These are phyloP conservation scores for Pontederia crassipes DNA, from an alignment of 176 grass and related monocot genomes.

Conservation along the genomic window DNA sequence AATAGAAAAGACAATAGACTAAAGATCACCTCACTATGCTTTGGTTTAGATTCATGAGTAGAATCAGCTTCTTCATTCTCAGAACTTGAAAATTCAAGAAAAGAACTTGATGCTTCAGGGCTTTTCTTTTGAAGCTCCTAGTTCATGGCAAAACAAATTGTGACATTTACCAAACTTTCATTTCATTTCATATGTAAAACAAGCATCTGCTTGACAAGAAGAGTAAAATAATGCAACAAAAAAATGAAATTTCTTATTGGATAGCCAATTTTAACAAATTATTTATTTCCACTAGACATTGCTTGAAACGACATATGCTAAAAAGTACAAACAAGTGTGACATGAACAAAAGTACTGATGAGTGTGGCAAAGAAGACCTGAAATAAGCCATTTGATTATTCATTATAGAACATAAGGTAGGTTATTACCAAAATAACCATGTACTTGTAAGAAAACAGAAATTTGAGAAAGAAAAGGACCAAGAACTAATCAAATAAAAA, in stretches of 20 bases:
- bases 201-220: neutral
- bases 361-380: no score
- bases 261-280: neutral
- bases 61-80: constrained; percentile 51
- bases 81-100: constrained; percentile 55
- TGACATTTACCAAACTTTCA: constrained; percentile 1
- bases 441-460: no score
- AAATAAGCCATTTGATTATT: no score
- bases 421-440: no score
- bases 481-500: no score
- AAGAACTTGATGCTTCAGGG: constrained; percentile 47
- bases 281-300: neutral
- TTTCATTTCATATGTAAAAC: constrained; percentile 1
- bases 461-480: no score
- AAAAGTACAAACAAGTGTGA: no score
- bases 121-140: constrained; percentile 45
- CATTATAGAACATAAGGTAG: no score
- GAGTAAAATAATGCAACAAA: neutral
- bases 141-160: constrained; percentile 22
- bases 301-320: no score
- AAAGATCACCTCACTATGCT: constrained; percentile 36
- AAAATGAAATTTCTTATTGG: neutral
- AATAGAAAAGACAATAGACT: neutral
- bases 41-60: constrained; percentile 12
- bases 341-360: no score